Conservation (phyloP, 805 yeast species). For the Soucietia sequanensis region DNA sequence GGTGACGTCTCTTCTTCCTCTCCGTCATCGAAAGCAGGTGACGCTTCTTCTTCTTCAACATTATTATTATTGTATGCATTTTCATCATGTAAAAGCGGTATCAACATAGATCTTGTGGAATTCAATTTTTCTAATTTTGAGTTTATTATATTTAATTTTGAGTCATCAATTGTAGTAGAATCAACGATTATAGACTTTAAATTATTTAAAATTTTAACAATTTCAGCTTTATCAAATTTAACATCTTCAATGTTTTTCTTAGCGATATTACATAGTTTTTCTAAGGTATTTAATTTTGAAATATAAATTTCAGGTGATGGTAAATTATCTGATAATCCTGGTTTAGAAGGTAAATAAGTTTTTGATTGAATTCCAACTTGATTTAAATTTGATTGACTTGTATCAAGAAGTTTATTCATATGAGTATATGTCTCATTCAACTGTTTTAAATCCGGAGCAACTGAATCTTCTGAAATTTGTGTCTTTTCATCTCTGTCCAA, state of each 20-base stretch:
- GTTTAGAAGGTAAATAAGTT: conserved; percentile 35
- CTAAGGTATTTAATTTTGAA: conserved; percentile 37
- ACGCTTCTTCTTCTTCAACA: conserved; percentile 22
- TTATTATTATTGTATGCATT: background rate
- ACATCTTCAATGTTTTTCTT: conserved; percentile 30
- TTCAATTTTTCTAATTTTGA: conserved; percentile 25
- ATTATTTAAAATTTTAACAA: conserved; percentile 24
- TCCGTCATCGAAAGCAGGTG: conserved; percentile 23
- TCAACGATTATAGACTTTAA: conserved; percentile 22
- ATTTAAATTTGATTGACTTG: conserved; percentile 33
- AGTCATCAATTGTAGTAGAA: conserved; percentile 30
- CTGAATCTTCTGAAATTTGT: background rate
- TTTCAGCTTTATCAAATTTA: conserved; percentile 23
- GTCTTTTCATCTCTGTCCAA: too few relatives aligned
- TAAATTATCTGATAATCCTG: conserved; percentile 31
- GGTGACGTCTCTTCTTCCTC: conserved; percentile 1
- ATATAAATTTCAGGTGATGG: conserved; percentile 39
- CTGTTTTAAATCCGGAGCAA: conserved; percentile 31
- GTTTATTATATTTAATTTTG: conserved; percentile 28
- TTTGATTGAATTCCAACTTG: conserved; percentile 39
- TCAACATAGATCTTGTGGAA: conserved; percentile 30
- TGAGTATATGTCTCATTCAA: conserved; percentile 30
- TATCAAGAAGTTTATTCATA: conserved; percentile 24
- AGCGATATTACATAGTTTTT: conserved; percentile 35
- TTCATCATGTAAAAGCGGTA: conserved; percentile 22